Evolutionary conservation across 2,329 filamentous ascomycete species (phyloP), one percentile per base, ranked within the genome.

Genomic region (Coleophoma cylindrospora): DNA sequence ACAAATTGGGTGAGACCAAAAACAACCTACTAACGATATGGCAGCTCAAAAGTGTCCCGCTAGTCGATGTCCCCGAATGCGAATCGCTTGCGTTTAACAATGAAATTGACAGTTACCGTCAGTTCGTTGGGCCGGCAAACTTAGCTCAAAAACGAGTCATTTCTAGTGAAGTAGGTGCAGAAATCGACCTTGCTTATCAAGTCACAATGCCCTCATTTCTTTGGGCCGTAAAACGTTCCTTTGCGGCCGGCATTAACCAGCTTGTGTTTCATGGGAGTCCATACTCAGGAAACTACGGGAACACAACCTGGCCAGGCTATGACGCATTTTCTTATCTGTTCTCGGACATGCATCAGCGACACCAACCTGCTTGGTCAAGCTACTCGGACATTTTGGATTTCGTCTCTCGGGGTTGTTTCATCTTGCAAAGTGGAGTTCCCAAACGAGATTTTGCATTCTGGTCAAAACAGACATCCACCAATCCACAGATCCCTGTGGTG

Each of bases 231-330:
- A 71, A 73, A 36, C 61, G 65, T 5, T 66, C 69, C 0, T 60
- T 71, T 40, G 66, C 67, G 1, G 73, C 66, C 3, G 68, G 67
- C 1, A 61, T 75, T 15, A 76, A 72, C 38, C 66, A 70, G 40
- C 58, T 71, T 36, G 66, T 77, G 4, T 55, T 76, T 8, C 74
- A 78, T 51, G 74, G 74, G 0, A 63, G 63, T 43, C 57, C 71
- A 0, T 74, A 70, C 45, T 65, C 66, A 0, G 69, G 68, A 2
- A 54, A 67, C 5, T 76, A 76, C 48, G 57, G 58, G 0, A 68
- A 71, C 45, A 76, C 74, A 1, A 76, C 74, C 0, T 78, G 74
- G 74, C 75, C 75, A 0, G 71, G 70, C 0, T 74, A 68, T 47
- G 70, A 69, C 0, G 64, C 73, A 0, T 76, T 77, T 50, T 50